Conservation (phyloP, 306 rosid species). For the Prunus campanulata region DNA sequence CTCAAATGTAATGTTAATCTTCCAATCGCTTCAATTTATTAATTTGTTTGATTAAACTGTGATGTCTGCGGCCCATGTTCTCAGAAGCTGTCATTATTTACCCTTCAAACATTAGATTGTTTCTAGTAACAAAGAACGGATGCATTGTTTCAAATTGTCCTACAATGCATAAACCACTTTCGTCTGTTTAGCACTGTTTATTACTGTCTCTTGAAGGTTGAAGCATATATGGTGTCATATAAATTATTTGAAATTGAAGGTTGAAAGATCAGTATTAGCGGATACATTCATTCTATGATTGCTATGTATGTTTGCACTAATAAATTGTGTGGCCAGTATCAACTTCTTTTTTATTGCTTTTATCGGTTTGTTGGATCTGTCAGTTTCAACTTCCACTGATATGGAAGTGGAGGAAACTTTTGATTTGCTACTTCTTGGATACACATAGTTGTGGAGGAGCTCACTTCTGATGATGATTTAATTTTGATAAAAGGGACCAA, state of each 20-base stretch:
- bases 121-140: background rate
- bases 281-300: background rate
- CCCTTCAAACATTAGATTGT: background rate
- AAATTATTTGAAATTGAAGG: background rate
- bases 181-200: background rate
- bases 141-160: background rate
- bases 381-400: slow-evolving; percentile 95
- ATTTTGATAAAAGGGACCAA: slow-evolving; percentile 86
- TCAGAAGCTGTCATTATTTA: background rate
- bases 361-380: slow-evolving; percentile 16
- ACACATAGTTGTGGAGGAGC: slow-evolving; percentile 94
- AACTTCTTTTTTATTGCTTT: slow-evolving; percentile 12
- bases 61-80: background rate
- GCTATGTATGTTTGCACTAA: background rate
- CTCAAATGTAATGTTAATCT: background rate
- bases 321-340: background rate
- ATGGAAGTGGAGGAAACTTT: slow-evolving; percentile 97
- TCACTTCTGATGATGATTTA: slow-evolving; percentile 78
- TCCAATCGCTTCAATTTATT: too few relatives aligned
- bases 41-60: too few relatives aligned
- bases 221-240: background rate
- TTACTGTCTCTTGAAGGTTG: background rate
- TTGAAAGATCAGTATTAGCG: background rate
- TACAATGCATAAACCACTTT: background rate
- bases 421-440: slow-evolving; percentile 81